Conservation (phyloP, 2,329 filamentous ascomycete genomes). For the Aspergillus carbonarius region DNA sequence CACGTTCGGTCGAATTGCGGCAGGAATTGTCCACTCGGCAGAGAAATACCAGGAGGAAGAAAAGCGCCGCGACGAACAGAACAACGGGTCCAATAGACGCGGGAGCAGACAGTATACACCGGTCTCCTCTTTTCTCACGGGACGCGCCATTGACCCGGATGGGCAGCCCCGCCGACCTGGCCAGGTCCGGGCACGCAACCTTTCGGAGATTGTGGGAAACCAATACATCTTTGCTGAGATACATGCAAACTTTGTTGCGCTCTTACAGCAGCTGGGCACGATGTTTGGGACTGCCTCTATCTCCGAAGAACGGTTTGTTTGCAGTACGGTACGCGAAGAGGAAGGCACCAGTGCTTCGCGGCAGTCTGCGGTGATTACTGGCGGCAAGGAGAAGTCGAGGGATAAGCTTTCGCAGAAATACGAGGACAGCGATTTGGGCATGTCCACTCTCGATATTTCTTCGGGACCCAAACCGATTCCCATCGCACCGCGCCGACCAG, state of each 20-base stretch:
- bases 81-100: constrained; percentile 24
- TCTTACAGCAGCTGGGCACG: constrained; percentile 48
- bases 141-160: constrained; percentile 56
- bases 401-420: constrained; percentile 20
- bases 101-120: constrained; percentile 50
- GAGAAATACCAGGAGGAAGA: constrained; percentile 47
- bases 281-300: constrained; percentile 47
- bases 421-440: constrained; percentile 32
- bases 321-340: constrained; percentile 38
- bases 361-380: constrained; percentile 24
- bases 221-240: constrained; percentile 59
- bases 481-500: constrained; percentile 35
- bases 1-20: constrained; percentile 56
- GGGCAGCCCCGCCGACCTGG: constrained; percentile 54
- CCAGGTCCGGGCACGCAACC: constrained; percentile 55
- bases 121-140: constrained; percentile 59
- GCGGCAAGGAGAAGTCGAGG: constrained; percentile 19
- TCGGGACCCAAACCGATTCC: constrained; percentile 40
- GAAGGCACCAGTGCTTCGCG: constrained; percentile 23
- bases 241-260: constrained; percentile 54
- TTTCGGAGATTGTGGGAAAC: constrained; percentile 60
- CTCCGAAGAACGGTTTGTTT: constrained; percentile 43
- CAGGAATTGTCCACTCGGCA: constrained; percentile 50
- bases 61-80: constrained; percentile 43
- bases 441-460: constrained; percentile 35